Conservation (phyloP, 2,329 filamentous ascomycete species). For the Triangularia setosa region DNA sequence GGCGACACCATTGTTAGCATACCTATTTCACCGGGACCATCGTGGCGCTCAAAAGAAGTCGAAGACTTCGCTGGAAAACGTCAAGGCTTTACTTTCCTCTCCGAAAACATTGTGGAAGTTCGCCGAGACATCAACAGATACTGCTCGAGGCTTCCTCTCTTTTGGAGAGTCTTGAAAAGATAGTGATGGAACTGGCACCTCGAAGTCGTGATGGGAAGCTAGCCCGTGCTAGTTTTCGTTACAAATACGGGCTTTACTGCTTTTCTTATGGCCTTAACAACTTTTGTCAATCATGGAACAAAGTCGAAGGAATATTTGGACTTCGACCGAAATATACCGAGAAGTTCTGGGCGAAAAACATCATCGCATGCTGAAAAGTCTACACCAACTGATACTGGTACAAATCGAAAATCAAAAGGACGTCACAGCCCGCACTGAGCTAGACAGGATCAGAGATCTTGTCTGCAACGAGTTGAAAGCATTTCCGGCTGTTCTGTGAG, state of each 20-base stretch:
- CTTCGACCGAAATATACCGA: background rate
- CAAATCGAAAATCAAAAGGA: background rate
- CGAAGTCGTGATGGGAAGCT: background rate
- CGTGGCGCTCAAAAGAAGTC: background rate
- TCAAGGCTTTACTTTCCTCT: background rate
- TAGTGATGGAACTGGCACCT: background rate
- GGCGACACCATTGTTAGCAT: background rate
- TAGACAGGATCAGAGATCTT: background rate
- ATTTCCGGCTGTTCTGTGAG: background rate
- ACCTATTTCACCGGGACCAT: background rate
- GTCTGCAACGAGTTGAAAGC: background rate
- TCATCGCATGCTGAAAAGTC: background rate
- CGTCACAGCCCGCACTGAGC: background rate
- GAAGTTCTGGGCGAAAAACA: background rate
- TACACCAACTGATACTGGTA: background rate
- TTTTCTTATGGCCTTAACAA: background rate
- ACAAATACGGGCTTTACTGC: background rate
- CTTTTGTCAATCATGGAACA: background rate
- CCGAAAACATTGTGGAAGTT: background rate
- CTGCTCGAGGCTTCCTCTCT: background rate
- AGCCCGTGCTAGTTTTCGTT: background rate
- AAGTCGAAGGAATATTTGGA: background rate
- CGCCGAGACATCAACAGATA: background rate
- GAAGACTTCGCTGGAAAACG: background rate
- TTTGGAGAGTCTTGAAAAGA: background rate